Conservation (phyloP, 1,284 basidiomycete genomes). For the Ceratobasidium sp. region DNA sequence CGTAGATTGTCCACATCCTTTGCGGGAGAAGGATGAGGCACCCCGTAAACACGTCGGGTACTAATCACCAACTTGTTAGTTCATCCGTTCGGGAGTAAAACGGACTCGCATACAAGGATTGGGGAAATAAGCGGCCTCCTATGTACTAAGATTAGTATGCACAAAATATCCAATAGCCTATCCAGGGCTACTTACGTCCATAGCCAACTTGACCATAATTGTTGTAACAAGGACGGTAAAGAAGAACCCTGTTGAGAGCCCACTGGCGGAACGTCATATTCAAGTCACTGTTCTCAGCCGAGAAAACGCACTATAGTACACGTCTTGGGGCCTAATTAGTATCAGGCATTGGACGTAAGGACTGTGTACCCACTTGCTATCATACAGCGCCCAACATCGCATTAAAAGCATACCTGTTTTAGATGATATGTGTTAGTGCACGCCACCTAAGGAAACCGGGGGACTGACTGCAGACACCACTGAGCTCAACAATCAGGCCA, state of each 20-base stretch:
- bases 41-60: constrained; percentile 20
- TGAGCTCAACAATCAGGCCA: not conserved
- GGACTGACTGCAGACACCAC: not conserved
- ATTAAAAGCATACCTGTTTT: not conserved
- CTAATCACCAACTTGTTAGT: not conserved
- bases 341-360: not conserved
- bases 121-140: constrained; percentile 6
- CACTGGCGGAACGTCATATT: not conserved
- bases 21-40: constrained; percentile 16
- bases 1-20: constrained; percentile 19
- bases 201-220: not conserved
- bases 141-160: too few relatives aligned
- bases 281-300: too few relatives aligned
- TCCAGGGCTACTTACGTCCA: constrained; percentile 12
- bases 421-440: not conserved
- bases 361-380: not conserved
- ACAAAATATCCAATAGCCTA: not conserved
- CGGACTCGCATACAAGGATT: constrained; percentile 4
- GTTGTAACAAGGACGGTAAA: not conserved
- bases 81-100: not conserved
- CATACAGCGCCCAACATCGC: constrained; percentile 9
- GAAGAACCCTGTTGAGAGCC: not conserved
- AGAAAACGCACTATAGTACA: constrained; percentile 2
- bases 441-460: too few relatives aligned
- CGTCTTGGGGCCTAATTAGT: not conserved